Percentiles rank a stretch among this genome's conserved stretches.
Conservation (phyloP, 441 rosid genomes). For the Metrosideros polymorpha region DNA sequence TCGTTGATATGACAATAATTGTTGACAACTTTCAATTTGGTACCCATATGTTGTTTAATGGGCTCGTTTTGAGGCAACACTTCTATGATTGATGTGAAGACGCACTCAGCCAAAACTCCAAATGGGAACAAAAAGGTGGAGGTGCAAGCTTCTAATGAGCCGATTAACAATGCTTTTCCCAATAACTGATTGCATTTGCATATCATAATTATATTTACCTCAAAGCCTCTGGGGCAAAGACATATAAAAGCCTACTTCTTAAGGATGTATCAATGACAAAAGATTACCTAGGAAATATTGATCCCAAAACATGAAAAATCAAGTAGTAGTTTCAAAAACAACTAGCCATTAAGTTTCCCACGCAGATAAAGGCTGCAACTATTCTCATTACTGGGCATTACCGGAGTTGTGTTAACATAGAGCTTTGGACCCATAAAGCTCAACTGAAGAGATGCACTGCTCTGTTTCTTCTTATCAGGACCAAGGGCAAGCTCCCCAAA, state of each 20-base stretch:
- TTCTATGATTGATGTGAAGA: background rate
- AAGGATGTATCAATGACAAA: background rate
- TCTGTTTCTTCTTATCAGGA: slow-evolving; percentile 63
- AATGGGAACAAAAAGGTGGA: background rate
- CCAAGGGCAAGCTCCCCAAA: slow-evolving; percentile 96
- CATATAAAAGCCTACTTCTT: background rate
- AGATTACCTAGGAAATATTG: background rate
- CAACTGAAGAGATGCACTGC: slow-evolving; percentile 65
- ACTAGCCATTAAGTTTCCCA: background rate
- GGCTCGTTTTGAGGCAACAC: background rate
- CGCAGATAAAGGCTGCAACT: background rate
- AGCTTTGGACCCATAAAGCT: slow-evolving; percentile 93
- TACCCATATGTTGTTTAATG: background rate
- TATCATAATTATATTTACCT: background rate
- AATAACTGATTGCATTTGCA: background rate
- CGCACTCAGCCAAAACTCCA: background rate
- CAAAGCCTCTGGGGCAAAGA: background rate
- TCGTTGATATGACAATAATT: background rate
- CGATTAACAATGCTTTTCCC: background rate
- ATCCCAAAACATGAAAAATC: background rate
- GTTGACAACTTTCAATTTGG: background rate
- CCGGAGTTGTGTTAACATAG: slow-evolving; percentile 74
- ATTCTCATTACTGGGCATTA: slow-evolving; percentile 12
- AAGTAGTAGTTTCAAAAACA: background rate
- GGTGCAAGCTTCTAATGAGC: background rate